These are phyloP conservation scores for Apiotrichum laibachii DNA, from an alignment of 1,284 basidiomycete species.

Conservation along the genomic window DNA sequence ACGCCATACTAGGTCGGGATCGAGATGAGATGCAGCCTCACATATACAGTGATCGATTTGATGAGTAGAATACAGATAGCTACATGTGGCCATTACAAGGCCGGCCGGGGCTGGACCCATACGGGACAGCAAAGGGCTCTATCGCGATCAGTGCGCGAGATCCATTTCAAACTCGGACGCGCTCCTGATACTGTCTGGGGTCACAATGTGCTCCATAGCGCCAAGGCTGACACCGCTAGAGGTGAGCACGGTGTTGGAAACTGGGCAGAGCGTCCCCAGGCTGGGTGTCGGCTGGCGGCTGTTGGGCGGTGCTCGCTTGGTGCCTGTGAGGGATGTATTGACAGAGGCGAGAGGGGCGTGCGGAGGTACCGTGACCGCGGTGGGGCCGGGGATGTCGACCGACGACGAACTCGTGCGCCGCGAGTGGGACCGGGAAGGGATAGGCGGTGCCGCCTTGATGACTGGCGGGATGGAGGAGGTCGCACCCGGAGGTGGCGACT, in stretches of 20 bases:
- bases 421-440: no score
- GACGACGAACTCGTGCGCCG: no score
- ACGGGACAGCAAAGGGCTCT: no score
- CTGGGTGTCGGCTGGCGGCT: no score
- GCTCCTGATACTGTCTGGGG: not conserved
- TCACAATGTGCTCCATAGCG: slow-evolving; percentile 4
- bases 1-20: no score
- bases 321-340: not conserved
- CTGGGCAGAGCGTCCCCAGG: not conserved
- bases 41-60: no score
- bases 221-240: not conserved
- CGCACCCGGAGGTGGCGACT: no score
- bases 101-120: no score
- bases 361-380: not conserved
- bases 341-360: not conserved
- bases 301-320: not conserved
- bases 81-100: no score
- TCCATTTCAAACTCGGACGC: not conserved
- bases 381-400: not conserved
- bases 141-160: not conserved
- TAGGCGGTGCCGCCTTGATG: not conserved
- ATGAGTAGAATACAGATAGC: no score
- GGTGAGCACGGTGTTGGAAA: not conserved
- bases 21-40: no score
- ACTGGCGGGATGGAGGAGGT: not conserved